Conservation (phyloP, 2,329 filamentous ascomycete genomes). For the Penicillium griseofulvum region DNA sequence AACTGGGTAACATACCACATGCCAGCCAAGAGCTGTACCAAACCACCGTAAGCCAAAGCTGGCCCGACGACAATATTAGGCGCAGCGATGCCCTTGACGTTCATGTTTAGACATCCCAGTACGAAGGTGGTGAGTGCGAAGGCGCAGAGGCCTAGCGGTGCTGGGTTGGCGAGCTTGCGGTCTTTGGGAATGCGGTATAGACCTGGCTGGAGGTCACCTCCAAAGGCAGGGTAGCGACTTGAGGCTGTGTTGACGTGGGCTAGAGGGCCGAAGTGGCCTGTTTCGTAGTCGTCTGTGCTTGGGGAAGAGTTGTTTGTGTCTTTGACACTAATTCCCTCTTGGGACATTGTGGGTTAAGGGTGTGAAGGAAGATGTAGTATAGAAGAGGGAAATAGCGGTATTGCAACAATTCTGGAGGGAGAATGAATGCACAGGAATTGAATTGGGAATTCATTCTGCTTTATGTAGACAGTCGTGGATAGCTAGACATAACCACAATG, state of each 20-base stretch:
- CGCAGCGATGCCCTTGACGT: constrained; percentile 54
- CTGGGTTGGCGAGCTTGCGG: constrained; percentile 71
- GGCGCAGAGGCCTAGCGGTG: constrained; percentile 67
- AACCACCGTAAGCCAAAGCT: constrained; percentile 68
- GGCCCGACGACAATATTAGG: constrained; percentile 65
- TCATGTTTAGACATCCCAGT: constrained; percentile 68
- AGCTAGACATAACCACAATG: too few relatives aligned
- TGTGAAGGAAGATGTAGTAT: neutral
- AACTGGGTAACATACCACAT: constrained; percentile 63
- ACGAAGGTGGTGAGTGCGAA: constrained; percentile 78
- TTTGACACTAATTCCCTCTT: constrained; percentile 6
- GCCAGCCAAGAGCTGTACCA: constrained; percentile 72
- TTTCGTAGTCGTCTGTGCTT: neutral
- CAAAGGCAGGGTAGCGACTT: constrained; percentile 57
- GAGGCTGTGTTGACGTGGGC: constrained; percentile 42
- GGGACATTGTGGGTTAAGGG: neutral
- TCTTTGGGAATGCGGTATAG: constrained; percentile 57
- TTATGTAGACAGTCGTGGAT: neutral
- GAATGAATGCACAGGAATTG: neutral
- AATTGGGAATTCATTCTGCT: neutral
- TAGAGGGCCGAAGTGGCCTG: constrained; percentile 39
- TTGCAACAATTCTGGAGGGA: neutral
- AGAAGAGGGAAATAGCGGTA: too few relatives aligned
- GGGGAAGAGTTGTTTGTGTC: constrained; percentile 3
- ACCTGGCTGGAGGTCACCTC: constrained; percentile 67